phyloP scores from a whole-genome alignment of 2,329 filamentous ascomycete species.

The Sordariomycetes sp. region DNA sequence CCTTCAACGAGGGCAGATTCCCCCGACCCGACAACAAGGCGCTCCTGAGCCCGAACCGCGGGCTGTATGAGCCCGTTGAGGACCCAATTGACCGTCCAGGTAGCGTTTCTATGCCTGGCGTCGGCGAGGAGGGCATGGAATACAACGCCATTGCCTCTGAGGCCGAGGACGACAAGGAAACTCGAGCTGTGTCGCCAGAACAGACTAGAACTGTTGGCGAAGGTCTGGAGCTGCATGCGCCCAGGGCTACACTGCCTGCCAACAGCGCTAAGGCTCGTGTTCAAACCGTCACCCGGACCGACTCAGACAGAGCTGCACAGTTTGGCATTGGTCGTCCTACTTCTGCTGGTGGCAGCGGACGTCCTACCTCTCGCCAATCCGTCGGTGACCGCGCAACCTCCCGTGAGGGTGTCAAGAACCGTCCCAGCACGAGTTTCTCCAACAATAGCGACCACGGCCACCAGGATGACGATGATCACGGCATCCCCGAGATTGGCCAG shows the following conservation, averaged over 20 bases:
- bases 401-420: slow-evolving; percentile 48
- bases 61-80: slow-evolving; percentile 19
- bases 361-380: too few species aligned
- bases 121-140: slow-evolving; percentile 85
- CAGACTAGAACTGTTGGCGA: slow-evolving; percentile 71
- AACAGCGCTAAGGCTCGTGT: slow-evolving; percentile 78
- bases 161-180: slow-evolving; percentile 25
- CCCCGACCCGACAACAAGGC: too few species aligned
- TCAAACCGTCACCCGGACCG: slow-evolving; percentile 76
- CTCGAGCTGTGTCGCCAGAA: slow-evolving; percentile 42
- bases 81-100: slow-evolving; percentile 52
- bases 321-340: slow-evolving; percentile 69
- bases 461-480: slow-evolving; percentile 64
- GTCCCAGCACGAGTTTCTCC: slow-evolving; percentile 51
- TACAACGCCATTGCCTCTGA: slow-evolving; percentile 58
- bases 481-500: slow-evolving; percentile 85
- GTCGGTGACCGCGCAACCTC: slow-evolving; percentile 35
- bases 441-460: slow-evolving; percentile 37
- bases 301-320: slow-evolving; percentile 79
- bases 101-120: slow-evolving; percentile 73
- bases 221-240: slow-evolving; percentile 80
- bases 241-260: slow-evolving; percentile 75
- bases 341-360: slow-evolving; percentile 32
- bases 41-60: slow-evolving; percentile 25
- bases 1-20: slow-evolving; percentile 71